Percentiles rank a stretch among this genome's conserved stretches.
Evolutionary conservation across 805 yeast genomes (phyloP).

Genomic region (Brettanomyces bruxellensis): DNA sequence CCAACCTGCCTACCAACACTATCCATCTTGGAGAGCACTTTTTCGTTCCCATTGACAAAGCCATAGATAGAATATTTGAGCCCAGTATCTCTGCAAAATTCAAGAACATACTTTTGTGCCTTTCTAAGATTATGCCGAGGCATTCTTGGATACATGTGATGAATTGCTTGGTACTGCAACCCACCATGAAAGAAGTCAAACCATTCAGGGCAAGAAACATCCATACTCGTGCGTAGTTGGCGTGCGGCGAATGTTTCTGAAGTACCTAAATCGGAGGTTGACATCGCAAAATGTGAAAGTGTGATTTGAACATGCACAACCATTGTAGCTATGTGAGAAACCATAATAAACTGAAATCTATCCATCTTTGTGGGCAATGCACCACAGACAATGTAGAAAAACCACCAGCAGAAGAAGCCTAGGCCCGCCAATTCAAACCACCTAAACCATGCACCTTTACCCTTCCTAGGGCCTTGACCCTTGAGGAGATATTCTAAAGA

Average conservation of each 20-base stretch:
- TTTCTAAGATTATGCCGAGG: constrained; percentile 81
- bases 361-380: constrained; percentile 43
- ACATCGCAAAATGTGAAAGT: constrained; percentile 86
- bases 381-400: constrained; percentile 55
- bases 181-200: constrained; percentile 89
- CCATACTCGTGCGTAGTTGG: constrained; percentile 89
- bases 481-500: constrained; percentile 68
- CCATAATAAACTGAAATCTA: constrained; percentile 52
- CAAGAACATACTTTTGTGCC: constrained; percentile 63
- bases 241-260: constrained; percentile 72
- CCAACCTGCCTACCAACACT: constrained; percentile 75
- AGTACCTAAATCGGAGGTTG: constrained; percentile 77
- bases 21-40: constrained; percentile 58
- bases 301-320: constrained; percentile 92
- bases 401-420: constrained; percentile 70
- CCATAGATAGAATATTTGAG: constrained; percentile 78
- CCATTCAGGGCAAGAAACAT: constrained; percentile 91
- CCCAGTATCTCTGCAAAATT: constrained; percentile 71
- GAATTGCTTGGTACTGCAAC: constrained; percentile 83
- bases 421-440: constrained; percentile 70
- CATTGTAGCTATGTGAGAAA: constrained; percentile 78
- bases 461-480: constrained; percentile 75
- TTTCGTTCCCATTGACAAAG: constrained; percentile 66
- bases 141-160: constrained; percentile 80
- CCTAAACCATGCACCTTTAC: constrained; percentile 81